Evolutionary conservation across 352 stramenopile genomes (phyloP), one percentile per base, ranked within the genome.

Genomic region (Pythium myriotylum): DNA sequence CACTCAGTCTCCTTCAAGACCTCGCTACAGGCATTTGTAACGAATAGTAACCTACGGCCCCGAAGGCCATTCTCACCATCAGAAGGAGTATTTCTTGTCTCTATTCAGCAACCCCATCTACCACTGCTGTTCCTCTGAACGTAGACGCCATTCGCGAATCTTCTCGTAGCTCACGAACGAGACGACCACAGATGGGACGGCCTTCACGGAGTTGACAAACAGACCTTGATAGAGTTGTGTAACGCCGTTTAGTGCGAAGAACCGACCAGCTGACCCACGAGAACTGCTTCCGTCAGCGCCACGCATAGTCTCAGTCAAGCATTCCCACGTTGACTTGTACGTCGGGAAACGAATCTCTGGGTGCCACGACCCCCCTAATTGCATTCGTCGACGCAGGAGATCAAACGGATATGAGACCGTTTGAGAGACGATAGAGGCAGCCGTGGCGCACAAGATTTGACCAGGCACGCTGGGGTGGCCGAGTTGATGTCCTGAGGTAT

Each of bases 341-440:
- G 74, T 84, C 14, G 86, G 81, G 54, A 91, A 95, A 22, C 64
- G 65, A 24, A 90, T 59, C 22, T 77, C 49, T 0, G 72, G 65
- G 53, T 92, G 81, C 84, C 84, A 94, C 0, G 74, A 46, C 10
- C 85, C 82, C 19, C 90, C 79, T 1, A 95, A 53, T 62, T 95
- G 86, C 70, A 95, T 72, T 39, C 86, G 84, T 1, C 86, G 84
- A 13, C 83, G 79, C 20, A 95, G 75, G 13, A 95, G 62, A 48
- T 95, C 86, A 48, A 94, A 91, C 37, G 86, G 86, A 54, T 92
- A 94, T 59, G 86, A 82, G 17, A 91, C 46, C 19, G 77, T 77
- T 68, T 95, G 86, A 19, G 85, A 90, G 2, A 71, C 72, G 16
- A 94, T 55, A 4, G 84, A 92, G 0, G 86, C 81, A 0, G 75